Percentiles rank a stretch among this genome's conserved stretches.
Conservation (phyloP, 2,329 filamentous ascomycete genomes). For the Talaromyces sp. region DNA sequence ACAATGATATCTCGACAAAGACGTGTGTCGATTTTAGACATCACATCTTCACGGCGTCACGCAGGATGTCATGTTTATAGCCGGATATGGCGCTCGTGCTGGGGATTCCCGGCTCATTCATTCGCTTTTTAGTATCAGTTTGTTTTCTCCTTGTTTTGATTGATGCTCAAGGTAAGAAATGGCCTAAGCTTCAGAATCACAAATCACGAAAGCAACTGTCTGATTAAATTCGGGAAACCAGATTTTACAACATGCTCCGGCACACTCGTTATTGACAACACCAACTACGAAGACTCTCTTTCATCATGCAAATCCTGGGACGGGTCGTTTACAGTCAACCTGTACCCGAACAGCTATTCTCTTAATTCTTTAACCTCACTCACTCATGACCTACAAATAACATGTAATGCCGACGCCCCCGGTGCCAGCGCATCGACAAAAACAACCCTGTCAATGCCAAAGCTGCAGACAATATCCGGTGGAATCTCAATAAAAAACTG, state of each 20-base stretch:
- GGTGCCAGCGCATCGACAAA: not conserved
- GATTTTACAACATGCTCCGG: not conserved
- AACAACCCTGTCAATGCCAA: not conserved
- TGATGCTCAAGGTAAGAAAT: not conserved
- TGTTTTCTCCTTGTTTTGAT: not conserved
- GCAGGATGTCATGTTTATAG: not conserved
- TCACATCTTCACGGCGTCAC: not conserved
- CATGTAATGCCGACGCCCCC: not conserved
- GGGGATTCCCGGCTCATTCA: not conserved
- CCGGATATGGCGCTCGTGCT: not conserved
- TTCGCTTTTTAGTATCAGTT: not conserved
- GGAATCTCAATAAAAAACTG: not conserved
- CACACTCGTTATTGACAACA: not conserved
- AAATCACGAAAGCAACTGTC: not conserved
- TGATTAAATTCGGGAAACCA: not conserved
- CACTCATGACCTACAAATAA: not conserved
- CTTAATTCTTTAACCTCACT: not conserved
- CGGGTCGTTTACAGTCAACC: not conserved
- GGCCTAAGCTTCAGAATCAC: not conserved
- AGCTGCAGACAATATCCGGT: not conserved
- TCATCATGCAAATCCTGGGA: not conserved
- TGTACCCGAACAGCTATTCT: not conserved
- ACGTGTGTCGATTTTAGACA: not conserved
- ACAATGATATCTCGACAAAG: not conserved
- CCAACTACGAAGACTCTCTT: not conserved